phyloP scores from a whole-genome alignment of 192 early-diverging fungal genomes.

The Backusella mclennaniae region DNA sequence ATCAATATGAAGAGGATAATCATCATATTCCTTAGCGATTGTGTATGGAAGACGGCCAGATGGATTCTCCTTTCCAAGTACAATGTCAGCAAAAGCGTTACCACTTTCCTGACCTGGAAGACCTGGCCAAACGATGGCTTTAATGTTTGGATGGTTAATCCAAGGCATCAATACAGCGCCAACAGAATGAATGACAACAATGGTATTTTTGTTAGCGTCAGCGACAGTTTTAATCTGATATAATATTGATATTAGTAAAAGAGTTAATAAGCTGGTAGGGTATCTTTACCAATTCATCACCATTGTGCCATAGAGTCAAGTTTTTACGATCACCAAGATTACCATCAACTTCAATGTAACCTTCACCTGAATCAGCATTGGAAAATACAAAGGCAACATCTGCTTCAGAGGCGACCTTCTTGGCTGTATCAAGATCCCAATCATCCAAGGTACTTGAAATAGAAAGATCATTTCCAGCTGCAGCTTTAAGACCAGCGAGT shows the following conservation, averaged over 20 bases:
- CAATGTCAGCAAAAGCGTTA: conserved; percentile 60
- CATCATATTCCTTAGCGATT: conserved; percentile 35
- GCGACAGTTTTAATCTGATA: conserved; percentile 39
- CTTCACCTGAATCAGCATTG: conserved; percentile 31
- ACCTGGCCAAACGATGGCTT: conserved; percentile 45
- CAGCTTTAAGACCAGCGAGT: conserved; percentile 19
- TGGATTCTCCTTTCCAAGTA: conserved; percentile 64
- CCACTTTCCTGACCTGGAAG: conserved; percentile 67
- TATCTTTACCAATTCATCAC: conserved; percentile 47
- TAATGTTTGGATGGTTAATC: conserved; percentile 57
- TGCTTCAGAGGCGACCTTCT: conserved; percentile 24
- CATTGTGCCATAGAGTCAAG: conserved; percentile 55
- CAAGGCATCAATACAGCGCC: conserved; percentile 61
- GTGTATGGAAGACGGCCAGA: conserved; percentile 63
- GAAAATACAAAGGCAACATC: conserved; percentile 50
- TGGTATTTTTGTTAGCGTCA: conserved; percentile 33
- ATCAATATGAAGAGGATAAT: conserved; percentile 36
- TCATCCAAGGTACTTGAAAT: conserved; percentile 11
- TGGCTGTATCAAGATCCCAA: conserved; percentile 15
- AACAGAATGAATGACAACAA: conserved; percentile 45
- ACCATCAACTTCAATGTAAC: conserved; percentile 41
- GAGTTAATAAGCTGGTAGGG: background rate
- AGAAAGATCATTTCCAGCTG: conserved; percentile 19
- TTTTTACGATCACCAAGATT: conserved; percentile 60
- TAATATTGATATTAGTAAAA: background rate